Percentiles rank a stretch among this genome's conserved stretches.
phyloP scores from a whole-genome alignment of 2,329 filamentous ascomycete species.

The Fusarium temperatum region DNA sequence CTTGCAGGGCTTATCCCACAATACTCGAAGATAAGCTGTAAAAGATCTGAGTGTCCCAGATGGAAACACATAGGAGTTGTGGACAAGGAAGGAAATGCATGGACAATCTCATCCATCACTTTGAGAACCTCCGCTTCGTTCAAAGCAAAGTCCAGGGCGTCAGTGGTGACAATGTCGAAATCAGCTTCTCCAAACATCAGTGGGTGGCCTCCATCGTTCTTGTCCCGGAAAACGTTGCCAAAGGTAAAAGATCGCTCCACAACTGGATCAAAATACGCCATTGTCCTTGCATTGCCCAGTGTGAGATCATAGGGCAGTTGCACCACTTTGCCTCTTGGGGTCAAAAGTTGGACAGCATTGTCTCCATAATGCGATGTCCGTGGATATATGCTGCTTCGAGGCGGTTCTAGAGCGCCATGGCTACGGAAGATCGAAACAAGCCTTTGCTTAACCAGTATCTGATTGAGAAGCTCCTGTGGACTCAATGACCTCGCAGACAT shows the following conservation, averaged over 20 bases:
- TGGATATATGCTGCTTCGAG: conserved; percentile 81
- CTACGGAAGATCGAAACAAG: conserved; percentile 82
- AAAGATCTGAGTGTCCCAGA: conserved; percentile 85
- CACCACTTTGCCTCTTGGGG: conserved; percentile 84
- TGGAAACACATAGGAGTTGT: conserved; percentile 85
- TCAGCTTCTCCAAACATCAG: conserved; percentile 87
- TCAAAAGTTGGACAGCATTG: conserved; percentile 82
- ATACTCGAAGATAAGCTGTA: conserved; percentile 89
- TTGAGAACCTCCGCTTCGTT: conserved; percentile 96
- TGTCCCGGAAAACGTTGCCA: conserved; percentile 86
- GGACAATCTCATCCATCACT: conserved; percentile 89
- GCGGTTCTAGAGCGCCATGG: conserved; percentile 87
- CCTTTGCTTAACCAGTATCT: conserved; percentile 77
- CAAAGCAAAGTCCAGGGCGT: conserved; percentile 81
- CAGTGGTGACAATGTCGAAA: conserved; percentile 91
- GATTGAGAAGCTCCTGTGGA: conserved; percentile 72
- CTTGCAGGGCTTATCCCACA: conserved; percentile 79
- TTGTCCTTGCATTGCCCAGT: conserved; percentile 83
- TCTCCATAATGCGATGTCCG: conserved; percentile 78
- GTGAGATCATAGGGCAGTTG: conserved; percentile 96
- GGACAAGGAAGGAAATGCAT: conserved; percentile 79
- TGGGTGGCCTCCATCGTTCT: conserved; percentile 81
- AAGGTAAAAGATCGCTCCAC: conserved; percentile 86
- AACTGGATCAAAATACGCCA: conserved; percentile 74
- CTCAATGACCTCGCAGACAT: conserved; percentile 66